Evolutionary conservation across 495 filamentous ascomycete species (phyloP), one percentile per base, ranked within the genome.

Genomic region (Daldinia grandis): DNA sequence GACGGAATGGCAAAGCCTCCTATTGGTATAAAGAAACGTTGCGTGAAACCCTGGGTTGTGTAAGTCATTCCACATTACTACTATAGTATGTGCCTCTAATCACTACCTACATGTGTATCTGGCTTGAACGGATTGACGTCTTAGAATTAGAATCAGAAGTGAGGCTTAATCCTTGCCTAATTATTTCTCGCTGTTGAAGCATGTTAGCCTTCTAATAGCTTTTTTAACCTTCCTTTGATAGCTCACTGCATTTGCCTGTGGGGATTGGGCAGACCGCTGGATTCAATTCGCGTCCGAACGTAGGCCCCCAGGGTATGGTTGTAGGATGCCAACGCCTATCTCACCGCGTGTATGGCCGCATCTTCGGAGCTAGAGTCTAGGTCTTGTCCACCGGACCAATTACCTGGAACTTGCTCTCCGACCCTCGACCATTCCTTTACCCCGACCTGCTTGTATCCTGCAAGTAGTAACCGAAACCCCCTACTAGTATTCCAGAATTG

Each of bases 381-480:
- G 50, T 54, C 50, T 42, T 62, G 58, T 58, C 31, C 38, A 33
- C 42, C 59, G 70, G 65, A 66, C 70, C 70, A 73, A 73, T 68
- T 58, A 69, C 51, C 65, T 73, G 69, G 69, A 30, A 61, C 21
- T 72, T 21, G 40, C 40, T 35, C 38, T 50, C 64, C 64, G 60
- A 64, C 61, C 65, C 51, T 62, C 27, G 15, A 61, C 21, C 51
- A 69, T 64, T 68, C 70, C 70, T 62, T 73, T 73, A 58, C 65
- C 38, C 70, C 70, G 70, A 66, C 61, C 21, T 53, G 19, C 17
- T 54, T 53, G 30, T 54, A 15, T 64, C 30, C 61, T 66, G 58
- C 70, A 69, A 53, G 70, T 62, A 64, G 69, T 72, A 68, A 31
- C 64, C 69, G 69, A 72, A 44, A 6, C 24, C 60, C 69, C 64